A percentile compares a stretch with the other conserved stretches of the same genome.
These are phyloP conservation scores for Penicillium nucicola DNA, from an alignment of 495 filamentous ascomycete species.

Conservation along the genomic window DNA sequence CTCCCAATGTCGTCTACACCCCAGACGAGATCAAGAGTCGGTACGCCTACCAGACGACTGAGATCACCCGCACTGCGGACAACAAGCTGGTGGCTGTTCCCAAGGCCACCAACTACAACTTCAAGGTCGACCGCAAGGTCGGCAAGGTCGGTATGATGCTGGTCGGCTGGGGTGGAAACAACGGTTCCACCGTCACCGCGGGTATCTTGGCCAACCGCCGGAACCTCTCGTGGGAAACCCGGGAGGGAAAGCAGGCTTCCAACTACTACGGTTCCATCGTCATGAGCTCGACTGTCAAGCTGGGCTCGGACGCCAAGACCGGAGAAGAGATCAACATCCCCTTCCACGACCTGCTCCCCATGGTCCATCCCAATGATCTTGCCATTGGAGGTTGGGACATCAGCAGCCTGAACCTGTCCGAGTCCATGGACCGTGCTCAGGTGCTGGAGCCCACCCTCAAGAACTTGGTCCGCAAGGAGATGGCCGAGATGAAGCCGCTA, in stretches of 20 bases:
- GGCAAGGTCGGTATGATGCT: conserved; percentile 96
- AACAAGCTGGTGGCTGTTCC: conserved; percentile 82
- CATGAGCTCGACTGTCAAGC: conserved; percentile 96
- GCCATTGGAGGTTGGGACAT: conserved; percentile 98
- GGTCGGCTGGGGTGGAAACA: conserved; percentile 98
- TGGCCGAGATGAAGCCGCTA: conserved; percentile 84
- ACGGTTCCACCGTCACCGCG: conserved; percentile 94
- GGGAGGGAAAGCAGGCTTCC: conserved; percentile 75
- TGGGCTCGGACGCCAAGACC: conserved; percentile 82
- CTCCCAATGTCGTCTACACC: conserved; percentile 90
- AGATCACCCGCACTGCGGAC: conserved; percentile 65
- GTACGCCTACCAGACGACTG: conserved; percentile 95
- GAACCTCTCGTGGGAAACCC: conserved; percentile 85
- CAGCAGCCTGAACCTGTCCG: conserved; percentile 79
- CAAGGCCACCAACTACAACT: conserved; percentile 88
- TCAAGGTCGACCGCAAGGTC: conserved; percentile 93
- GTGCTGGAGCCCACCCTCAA: conserved; percentile 95
- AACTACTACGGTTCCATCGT: conserved; percentile 98
- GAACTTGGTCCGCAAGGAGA: conserved; percentile 83
- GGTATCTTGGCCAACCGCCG: conserved; percentile 96
- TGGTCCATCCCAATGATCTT: conserved; percentile 97
- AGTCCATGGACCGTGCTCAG: conserved; percentile 92
- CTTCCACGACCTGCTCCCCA: conserved; percentile 89
- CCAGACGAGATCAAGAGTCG: conserved; percentile 84
- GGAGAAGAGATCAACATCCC: conserved; percentile 93